Conservation (phyloP, 2,329 filamentous ascomycete genomes). For the Claviceps digitariae region DNA sequence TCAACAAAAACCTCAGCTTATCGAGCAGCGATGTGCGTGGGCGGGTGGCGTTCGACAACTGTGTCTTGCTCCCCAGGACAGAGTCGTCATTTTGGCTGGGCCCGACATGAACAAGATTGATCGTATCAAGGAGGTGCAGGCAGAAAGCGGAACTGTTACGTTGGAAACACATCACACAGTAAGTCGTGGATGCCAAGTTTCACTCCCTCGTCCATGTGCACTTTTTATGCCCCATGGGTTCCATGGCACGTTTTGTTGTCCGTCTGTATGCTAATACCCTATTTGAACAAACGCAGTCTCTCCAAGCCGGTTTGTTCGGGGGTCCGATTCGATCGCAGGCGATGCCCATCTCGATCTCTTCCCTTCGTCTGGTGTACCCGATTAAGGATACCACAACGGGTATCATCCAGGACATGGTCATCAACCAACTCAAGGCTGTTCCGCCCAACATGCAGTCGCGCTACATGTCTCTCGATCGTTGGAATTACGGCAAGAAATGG, state of each 20-base stretch:
- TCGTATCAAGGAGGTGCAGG: conserved; percentile 44
- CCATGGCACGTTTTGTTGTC: no score
- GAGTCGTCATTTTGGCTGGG: conserved; percentile 70
- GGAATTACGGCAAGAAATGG: conserved; percentile 29
- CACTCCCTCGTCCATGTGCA: not conserved
- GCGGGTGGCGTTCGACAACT: conserved; percentile 42
- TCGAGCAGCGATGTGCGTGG: conserved; percentile 36
- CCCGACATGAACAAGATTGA: conserved; percentile 76
- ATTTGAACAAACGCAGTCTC: conserved; percentile 11
- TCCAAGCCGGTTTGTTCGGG: conserved; percentile 18
- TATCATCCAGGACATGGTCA: conserved; percentile 57
- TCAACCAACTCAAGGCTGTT: conserved; percentile 52
- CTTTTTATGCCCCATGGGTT: not conserved
- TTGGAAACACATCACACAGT: conserved; percentile 53
- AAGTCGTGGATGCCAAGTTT: conserved; percentile 15
- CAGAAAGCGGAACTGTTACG: conserved; percentile 41
- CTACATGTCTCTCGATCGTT: conserved; percentile 28
- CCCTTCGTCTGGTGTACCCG: conserved; percentile 71
- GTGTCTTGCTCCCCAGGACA: conserved; percentile 55
- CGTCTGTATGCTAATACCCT: not conserved
- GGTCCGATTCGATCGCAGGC: conserved; percentile 16
- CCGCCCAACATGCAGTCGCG: conserved; percentile 32
- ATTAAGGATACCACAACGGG: conserved; percentile 54
- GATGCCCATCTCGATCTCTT: conserved; percentile 48
- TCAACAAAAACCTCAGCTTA: conserved; percentile 19